These are phyloP conservation scores for Malania oleifera DNA, from an alignment of 164 flowering plant species.

Conservation along the genomic window DNA sequence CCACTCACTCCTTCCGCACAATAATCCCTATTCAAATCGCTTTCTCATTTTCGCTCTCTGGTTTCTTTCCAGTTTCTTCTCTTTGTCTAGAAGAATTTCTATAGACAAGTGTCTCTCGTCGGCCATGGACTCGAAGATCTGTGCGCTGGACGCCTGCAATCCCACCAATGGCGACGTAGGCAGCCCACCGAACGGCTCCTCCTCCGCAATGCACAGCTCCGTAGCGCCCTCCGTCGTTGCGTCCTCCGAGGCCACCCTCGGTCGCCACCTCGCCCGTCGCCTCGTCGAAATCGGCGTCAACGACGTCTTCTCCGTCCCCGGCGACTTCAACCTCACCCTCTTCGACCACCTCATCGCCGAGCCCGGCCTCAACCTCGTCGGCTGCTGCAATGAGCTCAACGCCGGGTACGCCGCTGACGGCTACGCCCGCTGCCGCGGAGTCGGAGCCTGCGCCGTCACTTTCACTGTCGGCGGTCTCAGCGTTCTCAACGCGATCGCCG, in stretches of 20 bases:
- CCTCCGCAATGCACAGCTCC: no score
- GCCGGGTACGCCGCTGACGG: constrained; percentile 48
- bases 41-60: no score
- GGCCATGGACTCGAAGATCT: no score
- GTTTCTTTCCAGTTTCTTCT: no score
- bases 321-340: constrained; percentile 35
- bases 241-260: constrained; percentile 21
- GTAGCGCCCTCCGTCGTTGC: no score
- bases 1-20: no score
- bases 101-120: no score
- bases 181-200: no score
- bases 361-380: constrained; percentile 30
- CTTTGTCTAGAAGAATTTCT: no score
- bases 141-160: no score
- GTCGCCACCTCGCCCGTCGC: constrained; percentile 31
- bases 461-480: constrained; percentile 43
- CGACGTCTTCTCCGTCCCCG: constrained; percentile 38
- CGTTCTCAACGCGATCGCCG: constrained; percentile 37
- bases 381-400: constrained; percentile 42
- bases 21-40: no score
- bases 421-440: constrained; percentile 34
- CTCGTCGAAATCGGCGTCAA: constrained; percentile 32
- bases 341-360: constrained; percentile 41
- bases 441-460: constrained; percentile 37
- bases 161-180: no score